Base-by-base conservation (phyloP, 768 basidiomycete genomes). In the Auriscalpium vulgare region DNA sequence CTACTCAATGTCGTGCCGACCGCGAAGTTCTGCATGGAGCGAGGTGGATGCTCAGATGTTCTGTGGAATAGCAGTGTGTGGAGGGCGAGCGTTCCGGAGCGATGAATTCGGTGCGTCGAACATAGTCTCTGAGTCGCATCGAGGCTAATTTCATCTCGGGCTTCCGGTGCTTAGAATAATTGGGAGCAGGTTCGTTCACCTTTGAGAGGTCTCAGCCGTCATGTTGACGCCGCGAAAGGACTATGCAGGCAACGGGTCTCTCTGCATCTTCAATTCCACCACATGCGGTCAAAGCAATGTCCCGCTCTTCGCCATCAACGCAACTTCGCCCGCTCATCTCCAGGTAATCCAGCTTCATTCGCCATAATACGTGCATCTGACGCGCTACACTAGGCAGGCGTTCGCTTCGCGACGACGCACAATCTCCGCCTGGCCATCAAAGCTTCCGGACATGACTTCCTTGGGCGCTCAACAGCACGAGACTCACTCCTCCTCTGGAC, bases 391-490 rank as follows among this genome's bases (percentile, higher is more conserved):
- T 56, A 71, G 68, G 62, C 62, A 2, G 69, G 67, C 21, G 64
- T 73, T 13, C 56, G 43, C 17, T 73, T 73, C 54, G 64, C 71
- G 1, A 47, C 43, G 19, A 47, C 45, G 10, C 55, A 72, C 38
- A 66, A 70, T 44, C 63, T 73, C n/a, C 69, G 70, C 8, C 50
- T 72, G 11, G 65, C 56, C 9, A 60, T 73, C 56, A 72, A 71
- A 56, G 60, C 66, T 11, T 63, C 58, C 9, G 72, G 75, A 0
- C 75, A 78, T 51, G 77, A 78, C 55, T 74, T 67, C 58, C 69
- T 78, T 8, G 77, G 77, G 1, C 67, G 77, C 13, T 77, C 77
- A 21, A 71, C 75, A 2, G 75, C 70, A 17, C 69, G 67, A 0
- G 67, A 70, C 14, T 69, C 69, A 2, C 68, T 79, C 37, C 62